Conservation (phyloP, 2,329 filamentous ascomycete genomes). For the Colletotrichum simmondsii region DNA sequence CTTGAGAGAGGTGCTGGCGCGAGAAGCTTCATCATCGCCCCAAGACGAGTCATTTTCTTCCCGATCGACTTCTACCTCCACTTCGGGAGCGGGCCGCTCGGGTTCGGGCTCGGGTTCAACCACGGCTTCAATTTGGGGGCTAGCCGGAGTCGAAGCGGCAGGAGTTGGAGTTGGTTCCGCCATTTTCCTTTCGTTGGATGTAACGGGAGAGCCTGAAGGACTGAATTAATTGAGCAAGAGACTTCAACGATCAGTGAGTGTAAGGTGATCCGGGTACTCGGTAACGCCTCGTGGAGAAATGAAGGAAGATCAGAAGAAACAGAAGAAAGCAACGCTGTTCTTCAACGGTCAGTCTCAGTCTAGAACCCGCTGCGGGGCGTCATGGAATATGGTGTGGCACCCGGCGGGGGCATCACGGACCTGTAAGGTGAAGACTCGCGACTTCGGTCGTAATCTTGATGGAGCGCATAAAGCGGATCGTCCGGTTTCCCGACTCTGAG, state of each 20-base stretch:
- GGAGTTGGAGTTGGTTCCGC: constrained; percentile 15
- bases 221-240: not conserved
- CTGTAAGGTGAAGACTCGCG: not conserved
- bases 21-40: constrained; percentile 2
- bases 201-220: not conserved
- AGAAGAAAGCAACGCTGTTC: not conserved
- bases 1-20: constrained; percentile 15
- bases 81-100: constrained; percentile 9
- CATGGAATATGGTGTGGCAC: not conserved
- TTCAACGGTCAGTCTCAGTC: not conserved
- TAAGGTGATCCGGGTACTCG: constrained; percentile 6
- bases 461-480: constrained; percentile 8
- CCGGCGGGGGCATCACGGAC: not conserved
- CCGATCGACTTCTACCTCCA: constrained; percentile 20
- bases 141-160: not conserved
- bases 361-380: not conserved
- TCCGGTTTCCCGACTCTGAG: not conserved
- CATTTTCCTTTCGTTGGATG: not conserved
- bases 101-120: not conserved
- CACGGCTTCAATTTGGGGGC: not conserved
- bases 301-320: not conserved
- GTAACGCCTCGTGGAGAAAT: constrained; percentile 11
- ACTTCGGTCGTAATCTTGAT: constrained; percentile 1
- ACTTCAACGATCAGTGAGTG: not conserved
- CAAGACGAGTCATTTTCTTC: constrained; percentile 12